A percentile compares a stretch with the other conserved stretches of the same genome.
phyloP scores from a whole-genome alignment of 371 early-diverging fungal genomes.

The Sporodiniella umbellata region DNA sequence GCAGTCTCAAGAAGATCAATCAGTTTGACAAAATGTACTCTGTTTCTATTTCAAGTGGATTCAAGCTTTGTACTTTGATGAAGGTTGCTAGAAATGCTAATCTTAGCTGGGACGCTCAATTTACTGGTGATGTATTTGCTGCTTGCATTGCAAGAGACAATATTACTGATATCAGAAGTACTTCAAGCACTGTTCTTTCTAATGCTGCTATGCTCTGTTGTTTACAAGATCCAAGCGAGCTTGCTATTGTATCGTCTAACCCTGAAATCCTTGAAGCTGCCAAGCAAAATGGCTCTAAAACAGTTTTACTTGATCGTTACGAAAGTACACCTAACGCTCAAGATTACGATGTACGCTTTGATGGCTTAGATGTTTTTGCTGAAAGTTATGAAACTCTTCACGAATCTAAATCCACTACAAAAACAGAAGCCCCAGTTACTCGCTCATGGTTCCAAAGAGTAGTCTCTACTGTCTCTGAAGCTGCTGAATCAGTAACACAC shows the following conservation, averaged over 20 bases:
- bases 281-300: constrained; percentile 26
- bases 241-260: constrained; percentile 40
- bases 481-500: constrained; percentile 15
- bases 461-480: constrained; percentile 23
- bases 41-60: constrained; percentile 32
- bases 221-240: constrained; percentile 22
- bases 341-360: constrained; percentile 27
- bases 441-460: constrained; percentile 41
- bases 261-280: constrained; percentile 28
- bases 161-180: constrained; percentile 8
- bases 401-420: constrained; percentile 6
- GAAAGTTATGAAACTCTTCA: constrained; percentile 37
- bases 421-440: constrained; percentile 15
- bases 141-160: constrained; percentile 14
- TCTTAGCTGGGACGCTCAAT: constrained; percentile 46
- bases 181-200: constrained; percentile 17
- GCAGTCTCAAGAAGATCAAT: constrained; percentile 36
- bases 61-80: constrained; percentile 39
- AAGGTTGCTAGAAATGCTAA: constrained; percentile 35
- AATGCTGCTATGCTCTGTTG: constrained; percentile 27
- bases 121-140: constrained; percentile 35
- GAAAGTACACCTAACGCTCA: not conserved
- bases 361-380: constrained; percentile 39
- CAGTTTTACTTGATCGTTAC: constrained; percentile 30
- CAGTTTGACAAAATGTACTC: constrained; percentile 26